Evolutionary conservation across 257 asterid species (phyloP).

Genomic region (Solanum lycopersicoides): DNA sequence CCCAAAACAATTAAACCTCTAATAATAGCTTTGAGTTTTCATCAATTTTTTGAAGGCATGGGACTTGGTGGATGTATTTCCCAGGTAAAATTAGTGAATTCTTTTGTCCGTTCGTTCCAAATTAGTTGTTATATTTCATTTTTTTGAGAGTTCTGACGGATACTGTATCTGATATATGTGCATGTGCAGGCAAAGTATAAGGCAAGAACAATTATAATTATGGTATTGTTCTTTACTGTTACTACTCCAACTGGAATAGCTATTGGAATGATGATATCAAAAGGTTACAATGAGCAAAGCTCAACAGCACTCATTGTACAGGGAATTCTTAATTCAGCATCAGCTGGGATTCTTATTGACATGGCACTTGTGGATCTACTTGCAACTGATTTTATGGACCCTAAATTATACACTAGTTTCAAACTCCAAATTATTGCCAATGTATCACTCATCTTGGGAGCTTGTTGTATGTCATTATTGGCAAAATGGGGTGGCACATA

Average conservation of each 20-base stretch:
- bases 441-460: slow-evolving; percentile 16
- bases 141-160: neutral
- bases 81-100: slow-evolving; percentile 2
- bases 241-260: slow-evolving; percentile 25
- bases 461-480: slow-evolving; percentile 18
- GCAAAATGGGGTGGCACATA: slow-evolving; percentile 18
- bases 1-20: slow-evolving; percentile 19
- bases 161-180: no score
- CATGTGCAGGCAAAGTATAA: slow-evolving; percentile 16
- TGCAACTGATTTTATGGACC: slow-evolving; percentile 18
- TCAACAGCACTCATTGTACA: slow-evolving; percentile 16
- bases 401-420: slow-evolving; percentile 3
- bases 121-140: neutral
- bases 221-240: slow-evolving; percentile 21
- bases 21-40: slow-evolving; percentile 19
- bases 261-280: slow-evolving; percentile 15
- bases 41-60: slow-evolving; percentile 29
- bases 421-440: slow-evolving; percentile 11
- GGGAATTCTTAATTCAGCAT: slow-evolving; percentile 24
- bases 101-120: no score
- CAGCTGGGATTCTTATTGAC: slow-evolving; percentile 24
- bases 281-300: slow-evolving; percentile 16
- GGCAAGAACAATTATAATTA: neutral
- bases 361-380: slow-evolving; percentile 29
- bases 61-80: slow-evolving; percentile 32